These are phyloP conservation scores for Cornus kousa DNA, from an alignment of 148 eudicot species.

Conservation along the genomic window DNA sequence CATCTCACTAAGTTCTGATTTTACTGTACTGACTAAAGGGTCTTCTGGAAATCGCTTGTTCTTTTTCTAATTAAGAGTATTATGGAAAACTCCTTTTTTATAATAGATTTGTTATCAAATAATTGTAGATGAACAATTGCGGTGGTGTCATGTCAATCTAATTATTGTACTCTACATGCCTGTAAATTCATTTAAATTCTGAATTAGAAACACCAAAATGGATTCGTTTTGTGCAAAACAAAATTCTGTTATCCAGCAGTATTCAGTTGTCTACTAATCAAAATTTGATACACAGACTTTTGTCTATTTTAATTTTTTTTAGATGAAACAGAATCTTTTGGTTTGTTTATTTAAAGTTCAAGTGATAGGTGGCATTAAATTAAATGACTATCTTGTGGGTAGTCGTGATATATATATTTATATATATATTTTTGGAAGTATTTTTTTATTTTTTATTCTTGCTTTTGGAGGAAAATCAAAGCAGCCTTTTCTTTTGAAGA, in stretches of 20 bases:
- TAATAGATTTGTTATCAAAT: neutral
- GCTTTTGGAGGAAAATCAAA: neutral
- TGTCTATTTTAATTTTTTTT: neutral
- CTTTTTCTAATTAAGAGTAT: neutral
- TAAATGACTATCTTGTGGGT: neutral
- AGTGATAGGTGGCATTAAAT: neutral
- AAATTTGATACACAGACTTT: neutral
- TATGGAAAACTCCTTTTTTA: neutral
- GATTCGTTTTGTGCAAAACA: neutral
- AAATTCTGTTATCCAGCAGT: neutral
- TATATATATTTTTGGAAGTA: neutral
- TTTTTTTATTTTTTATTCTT: neutral
- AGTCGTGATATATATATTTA: neutral
- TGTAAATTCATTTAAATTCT: neutral
- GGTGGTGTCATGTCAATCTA: neutral
- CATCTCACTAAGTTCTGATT: neutral
- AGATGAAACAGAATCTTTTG: neutral
- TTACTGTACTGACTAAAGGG: neutral
- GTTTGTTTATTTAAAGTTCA: neutral
- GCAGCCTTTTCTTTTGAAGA: neutral
- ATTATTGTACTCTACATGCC: neutral
- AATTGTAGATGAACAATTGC: neutral
- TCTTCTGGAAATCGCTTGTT: neutral
- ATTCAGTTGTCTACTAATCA: neutral
- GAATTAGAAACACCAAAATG: neutral